These are phyloP conservation scores for Geotrichum candidum DNA, from an alignment of 1,139 yeast species.

Conservation along the genomic window DNA sequence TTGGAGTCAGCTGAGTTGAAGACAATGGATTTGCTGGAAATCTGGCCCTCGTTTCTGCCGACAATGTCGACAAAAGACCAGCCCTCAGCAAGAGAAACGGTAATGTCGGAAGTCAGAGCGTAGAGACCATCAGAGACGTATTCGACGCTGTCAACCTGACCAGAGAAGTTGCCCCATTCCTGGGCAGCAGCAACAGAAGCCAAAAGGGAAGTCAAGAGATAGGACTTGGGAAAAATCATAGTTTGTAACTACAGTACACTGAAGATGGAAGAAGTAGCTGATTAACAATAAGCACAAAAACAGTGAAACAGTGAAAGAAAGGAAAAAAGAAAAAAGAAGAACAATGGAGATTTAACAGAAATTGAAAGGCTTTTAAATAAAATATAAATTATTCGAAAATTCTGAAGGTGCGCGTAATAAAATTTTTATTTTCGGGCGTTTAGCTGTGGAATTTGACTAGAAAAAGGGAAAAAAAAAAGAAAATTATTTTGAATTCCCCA, in stretches of 20 bases:
- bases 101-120: conserved; percentile 14
- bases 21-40: conserved; percentile 17
- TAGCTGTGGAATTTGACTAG: not conserved
- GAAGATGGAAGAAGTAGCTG: not conserved
- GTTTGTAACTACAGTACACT: not conserved
- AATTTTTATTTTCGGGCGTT: not conserved
- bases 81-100: conserved; percentile 13
- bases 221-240: conserved; percentile 4
- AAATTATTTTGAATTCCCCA: not conserved
- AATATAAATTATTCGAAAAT: not conserved
- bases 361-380: not conserved
- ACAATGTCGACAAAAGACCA: conserved; percentile 15
- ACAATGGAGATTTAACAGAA: conserved; percentile 17
- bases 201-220: conserved; percentile 6
- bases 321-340: conserved; percentile 15
- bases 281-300: not conserved
- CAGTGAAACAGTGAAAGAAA: not conserved
- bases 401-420: not conserved
- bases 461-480: not conserved
- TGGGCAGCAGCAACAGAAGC: conserved; percentile 10
- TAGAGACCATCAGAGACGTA: conserved; percentile 6
- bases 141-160: conserved; percentile 14
- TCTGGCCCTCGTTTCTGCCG: conserved; percentile 17
- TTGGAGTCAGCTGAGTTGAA: conserved; percentile 15
- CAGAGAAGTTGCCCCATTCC: conserved; percentile 18